Evolutionary conservation across 2,329 filamentous ascomycete species (phyloP).

Genomic region (Paecilomyces fulvus): DNA sequence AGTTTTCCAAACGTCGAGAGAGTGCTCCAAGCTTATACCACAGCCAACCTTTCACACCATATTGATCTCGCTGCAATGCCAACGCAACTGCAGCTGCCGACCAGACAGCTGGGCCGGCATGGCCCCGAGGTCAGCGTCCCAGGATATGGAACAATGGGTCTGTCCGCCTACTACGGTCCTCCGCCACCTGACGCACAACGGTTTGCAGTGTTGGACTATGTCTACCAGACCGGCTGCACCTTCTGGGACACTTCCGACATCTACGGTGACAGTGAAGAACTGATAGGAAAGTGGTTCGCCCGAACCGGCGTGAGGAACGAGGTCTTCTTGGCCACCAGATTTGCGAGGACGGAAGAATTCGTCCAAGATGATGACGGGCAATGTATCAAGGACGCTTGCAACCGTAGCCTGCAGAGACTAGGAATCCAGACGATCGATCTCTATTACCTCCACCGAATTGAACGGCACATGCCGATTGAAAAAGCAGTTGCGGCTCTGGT

Average conservation of each 20-base stretch:
- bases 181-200: conserved; percentile 42
- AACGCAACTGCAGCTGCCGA: neutral
- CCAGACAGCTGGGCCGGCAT: neutral
- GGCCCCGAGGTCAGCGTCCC: neutral
- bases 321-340: neutral
- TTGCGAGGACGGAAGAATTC: neutral
- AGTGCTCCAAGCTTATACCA: neutral
- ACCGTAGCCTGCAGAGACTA: neutral
- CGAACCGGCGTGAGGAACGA: conserved; percentile 30
- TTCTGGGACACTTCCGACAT: conserved; percentile 26
- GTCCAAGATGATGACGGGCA: neutral
- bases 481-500: neutral
- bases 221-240: conserved; percentile 42
- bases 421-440: neutral
- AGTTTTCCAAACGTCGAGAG: neutral
- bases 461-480: neutral
- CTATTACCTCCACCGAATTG: neutral
- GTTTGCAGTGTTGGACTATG: conserved; percentile 38
- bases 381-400: neutral
- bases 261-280: conserved; percentile 36
- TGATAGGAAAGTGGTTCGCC: conserved; percentile 37
- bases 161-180: neutral
- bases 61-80: neutral
- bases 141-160: neutral
- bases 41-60: neutral